Evolutionary conservation across 306 rosid genomes (phyloP).

Genomic region (apple (Malus domestica)): DNA sequence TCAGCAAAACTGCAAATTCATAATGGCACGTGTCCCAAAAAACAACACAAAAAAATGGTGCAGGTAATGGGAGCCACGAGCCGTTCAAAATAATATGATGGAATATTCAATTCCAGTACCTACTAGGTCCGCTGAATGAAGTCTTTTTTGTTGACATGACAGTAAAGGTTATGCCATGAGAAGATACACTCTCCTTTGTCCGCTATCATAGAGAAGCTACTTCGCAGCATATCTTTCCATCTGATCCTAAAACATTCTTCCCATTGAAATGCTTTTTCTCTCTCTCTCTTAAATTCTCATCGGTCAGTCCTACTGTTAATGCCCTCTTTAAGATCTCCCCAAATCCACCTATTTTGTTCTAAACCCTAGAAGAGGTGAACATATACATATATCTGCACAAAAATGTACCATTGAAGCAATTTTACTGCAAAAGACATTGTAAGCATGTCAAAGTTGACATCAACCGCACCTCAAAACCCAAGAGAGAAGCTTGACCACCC

Average conservation of each 20-base stretch:
- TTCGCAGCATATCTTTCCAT: not conserved
- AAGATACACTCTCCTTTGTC: not conserved
- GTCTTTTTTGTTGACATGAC: not conserved
- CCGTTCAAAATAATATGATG: not conserved
- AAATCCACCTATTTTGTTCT: not conserved
- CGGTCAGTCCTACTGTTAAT: not conserved
- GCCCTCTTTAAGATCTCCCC: not conserved
- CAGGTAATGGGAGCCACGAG: not conserved
- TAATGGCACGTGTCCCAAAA: not conserved
- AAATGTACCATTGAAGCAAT: no score
- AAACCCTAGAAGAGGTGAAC: not conserved
- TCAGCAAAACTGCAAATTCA: not conserved
- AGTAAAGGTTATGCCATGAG: not conserved
- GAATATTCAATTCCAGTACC: not conserved
- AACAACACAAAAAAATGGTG: not conserved
- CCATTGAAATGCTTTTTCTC: not conserved
- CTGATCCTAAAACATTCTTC: not conserved
- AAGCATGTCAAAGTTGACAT: no score
- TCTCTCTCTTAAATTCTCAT: not conserved
- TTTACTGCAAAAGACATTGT: no score
- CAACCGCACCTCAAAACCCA: no score
- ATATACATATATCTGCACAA: no score
- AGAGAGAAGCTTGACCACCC: no score
- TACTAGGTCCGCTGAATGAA: not conserved
- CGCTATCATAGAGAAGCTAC: not conserved